Evolutionary conservation across 1,139 yeast species (phyloP).

Genomic region (Taphrina wiesneri): DNA sequence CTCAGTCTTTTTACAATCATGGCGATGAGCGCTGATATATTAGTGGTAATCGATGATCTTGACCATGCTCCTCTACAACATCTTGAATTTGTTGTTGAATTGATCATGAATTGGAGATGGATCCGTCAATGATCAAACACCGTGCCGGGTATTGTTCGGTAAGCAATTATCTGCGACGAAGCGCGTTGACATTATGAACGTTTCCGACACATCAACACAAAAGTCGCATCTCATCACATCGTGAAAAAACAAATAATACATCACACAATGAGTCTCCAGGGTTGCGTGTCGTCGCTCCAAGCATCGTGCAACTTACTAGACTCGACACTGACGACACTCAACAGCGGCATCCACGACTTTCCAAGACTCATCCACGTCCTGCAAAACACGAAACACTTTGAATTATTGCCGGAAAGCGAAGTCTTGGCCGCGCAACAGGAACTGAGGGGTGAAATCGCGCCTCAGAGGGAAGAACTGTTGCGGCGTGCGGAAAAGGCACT

Average conservation of each 20-base stretch:
- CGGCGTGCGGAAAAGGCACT: constrained; percentile 32
- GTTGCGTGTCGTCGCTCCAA: constrained; percentile 21
- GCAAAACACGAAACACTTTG: constrained; percentile 33
- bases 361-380: constrained; percentile 33
- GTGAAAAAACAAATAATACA: no score
- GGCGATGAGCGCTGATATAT: neutral
- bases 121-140: no score
- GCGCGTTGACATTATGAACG: neutral
- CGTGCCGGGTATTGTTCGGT: neutral
- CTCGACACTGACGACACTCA: constrained; percentile 19
- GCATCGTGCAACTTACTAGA: constrained; percentile 18
- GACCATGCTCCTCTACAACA: neutral
- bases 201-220: neutral
- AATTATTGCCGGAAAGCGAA: constrained; percentile 32
- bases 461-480: constrained; percentile 29
- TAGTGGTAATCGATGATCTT: neutral
- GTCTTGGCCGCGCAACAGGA: constrained; percentile 28
- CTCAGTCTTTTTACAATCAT: neutral
- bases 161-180: neutral
- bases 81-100: neutral
- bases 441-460: constrained; percentile 30
- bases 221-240: no score
- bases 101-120: no score
- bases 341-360: constrained; percentile 36
- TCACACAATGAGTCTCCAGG: constrained; percentile 17